Evolutionary conservation across 2,329 filamentous ascomycete genomes (phyloP).

Genomic region (Venturia effusa): DNA sequence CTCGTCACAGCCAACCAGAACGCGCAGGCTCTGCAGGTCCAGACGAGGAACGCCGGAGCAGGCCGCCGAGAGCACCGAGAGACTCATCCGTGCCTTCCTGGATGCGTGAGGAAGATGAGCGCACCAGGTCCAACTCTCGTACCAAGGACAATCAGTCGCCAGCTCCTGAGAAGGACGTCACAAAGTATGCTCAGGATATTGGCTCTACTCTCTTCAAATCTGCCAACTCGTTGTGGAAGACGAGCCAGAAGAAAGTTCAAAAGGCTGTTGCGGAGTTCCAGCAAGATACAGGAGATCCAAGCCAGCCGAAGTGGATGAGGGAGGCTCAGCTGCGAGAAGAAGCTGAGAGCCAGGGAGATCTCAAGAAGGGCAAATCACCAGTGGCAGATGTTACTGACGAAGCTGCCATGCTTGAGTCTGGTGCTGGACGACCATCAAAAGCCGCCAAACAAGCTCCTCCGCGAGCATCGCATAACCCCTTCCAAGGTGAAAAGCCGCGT

Average conservation of each 20-base stretch:
- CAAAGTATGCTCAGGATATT: constrained; percentile 71
- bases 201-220: constrained; percentile 83
- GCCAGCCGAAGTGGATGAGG: constrained; percentile 92
- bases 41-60: constrained; percentile 4
- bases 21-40: not conserved
- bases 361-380: constrained; percentile 14
- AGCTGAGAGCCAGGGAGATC: constrained; percentile 14
- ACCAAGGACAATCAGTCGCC: constrained; percentile 45
- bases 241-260: constrained; percentile 82
- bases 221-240: constrained; percentile 91
- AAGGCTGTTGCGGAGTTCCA: constrained; percentile 83
- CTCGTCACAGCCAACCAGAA: constrained; percentile 16
- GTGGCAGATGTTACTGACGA: constrained; percentile 34
- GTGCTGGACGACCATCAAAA: constrained; percentile 43
- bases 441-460: constrained; percentile 20
- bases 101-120: constrained; percentile 48
- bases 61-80: constrained; percentile 12
- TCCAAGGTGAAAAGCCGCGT: not conserved
- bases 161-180: constrained; percentile 58
- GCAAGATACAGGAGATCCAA: constrained; percentile 54
- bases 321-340: constrained; percentile 42
- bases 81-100: constrained; percentile 44
- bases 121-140: constrained; percentile 36
- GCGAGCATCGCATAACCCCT: constrained; percentile 16
- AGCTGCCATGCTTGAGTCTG: constrained; percentile 68